Percentiles rank a stretch among this genome's conserved stretches.
Conservation (phyloP, 2,329 filamentous ascomycete species). For the Penicillium brasilianum region DNA sequence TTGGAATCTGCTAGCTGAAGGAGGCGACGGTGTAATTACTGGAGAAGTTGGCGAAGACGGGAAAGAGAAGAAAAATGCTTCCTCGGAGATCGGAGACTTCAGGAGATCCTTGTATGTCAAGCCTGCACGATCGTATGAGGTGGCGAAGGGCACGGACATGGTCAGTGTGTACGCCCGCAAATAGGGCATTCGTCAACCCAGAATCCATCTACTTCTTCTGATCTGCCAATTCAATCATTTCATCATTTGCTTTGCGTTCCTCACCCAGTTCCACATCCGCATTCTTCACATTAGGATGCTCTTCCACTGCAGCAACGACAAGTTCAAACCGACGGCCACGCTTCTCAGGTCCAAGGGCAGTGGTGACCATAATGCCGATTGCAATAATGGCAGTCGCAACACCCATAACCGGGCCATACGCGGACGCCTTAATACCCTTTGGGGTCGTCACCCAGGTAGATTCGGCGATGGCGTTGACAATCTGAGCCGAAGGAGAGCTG, state of each 20-base stretch:
- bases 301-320: constrained; percentile 52
- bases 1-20: constrained; percentile 39
- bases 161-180: constrained; percentile 37
- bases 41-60: constrained; percentile 16
- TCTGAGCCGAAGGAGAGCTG: constrained; percentile 70
- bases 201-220: constrained; percentile 17
- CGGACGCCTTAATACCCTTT: constrained; percentile 64
- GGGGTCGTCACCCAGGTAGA: constrained; percentile 60
- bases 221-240: constrained; percentile 28
- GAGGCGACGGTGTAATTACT: constrained; percentile 32
- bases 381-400: constrained; percentile 78
- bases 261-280: constrained; percentile 31
- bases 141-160: constrained; percentile 42
- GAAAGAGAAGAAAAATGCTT: constrained; percentile 2
- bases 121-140: constrained; percentile 40
- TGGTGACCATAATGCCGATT: constrained; percentile 69
- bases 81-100: constrained; percentile 27
- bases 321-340: constrained; percentile 72
- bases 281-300: constrained; percentile 19
- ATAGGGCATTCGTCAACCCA: neutral
- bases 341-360: constrained; percentile 75
- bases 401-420: constrained; percentile 77
- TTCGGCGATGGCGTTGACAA: constrained; percentile 76
- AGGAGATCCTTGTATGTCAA: constrained; percentile 37
- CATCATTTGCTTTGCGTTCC: constrained; percentile 30